Conservation (phyloP, 2,329 filamentous ascomycete species). For the Alternaria ventricosa region DNA sequence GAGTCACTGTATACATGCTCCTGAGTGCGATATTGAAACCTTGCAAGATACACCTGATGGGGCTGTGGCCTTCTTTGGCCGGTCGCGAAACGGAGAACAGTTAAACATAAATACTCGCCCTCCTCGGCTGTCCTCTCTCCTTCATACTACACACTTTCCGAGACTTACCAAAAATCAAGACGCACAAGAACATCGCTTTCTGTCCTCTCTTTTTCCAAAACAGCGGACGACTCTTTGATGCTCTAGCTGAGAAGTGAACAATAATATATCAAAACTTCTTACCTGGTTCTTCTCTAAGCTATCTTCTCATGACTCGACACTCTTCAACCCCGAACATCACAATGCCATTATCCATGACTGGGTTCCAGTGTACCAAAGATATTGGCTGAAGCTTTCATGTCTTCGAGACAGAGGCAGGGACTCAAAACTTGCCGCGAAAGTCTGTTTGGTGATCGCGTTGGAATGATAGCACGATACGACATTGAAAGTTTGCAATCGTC, state of each 20-base stretch:
- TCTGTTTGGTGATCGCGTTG: no score
- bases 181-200: neutral
- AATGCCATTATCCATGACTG: no score
- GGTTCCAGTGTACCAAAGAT: no score
- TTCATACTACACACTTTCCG: neutral
- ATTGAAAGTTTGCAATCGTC: no score
- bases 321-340: no score
- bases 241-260: neutral
- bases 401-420: neutral
- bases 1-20: neutral
- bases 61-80: neutral
- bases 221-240: no score
- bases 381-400: no score
- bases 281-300: neutral
- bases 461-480: no score
- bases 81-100: neutral
- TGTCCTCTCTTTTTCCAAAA: neutral
- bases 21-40: neutral
- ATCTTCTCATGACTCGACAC: neutral
- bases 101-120: neutral
- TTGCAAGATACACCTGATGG: neutral
- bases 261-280: neutral
- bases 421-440: neutral
- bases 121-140: neutral
- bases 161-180: rapidly evolving